Conservation (phyloP, 140 eudicot genomes). For the Erigeron philadelphicus region DNA sequence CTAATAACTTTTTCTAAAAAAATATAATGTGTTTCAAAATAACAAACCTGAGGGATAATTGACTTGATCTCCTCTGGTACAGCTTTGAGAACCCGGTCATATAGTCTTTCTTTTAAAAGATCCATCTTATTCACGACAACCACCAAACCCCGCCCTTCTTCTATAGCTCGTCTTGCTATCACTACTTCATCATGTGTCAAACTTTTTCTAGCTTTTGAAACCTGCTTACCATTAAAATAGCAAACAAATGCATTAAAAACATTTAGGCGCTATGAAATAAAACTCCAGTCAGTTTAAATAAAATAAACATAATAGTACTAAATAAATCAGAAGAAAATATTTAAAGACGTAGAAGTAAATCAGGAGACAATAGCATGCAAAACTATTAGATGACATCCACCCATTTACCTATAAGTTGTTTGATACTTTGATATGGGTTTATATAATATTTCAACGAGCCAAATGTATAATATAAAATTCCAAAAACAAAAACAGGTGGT, state of each 20-base stretch:
- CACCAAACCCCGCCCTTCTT: constrained; percentile 95
- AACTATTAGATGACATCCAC: no score
- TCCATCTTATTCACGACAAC: constrained; percentile 94
- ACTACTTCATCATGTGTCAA: constrained; percentile 93
- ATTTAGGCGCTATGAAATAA: neutral
- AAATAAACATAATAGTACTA: neutral
- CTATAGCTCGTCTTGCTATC: constrained; percentile 84
- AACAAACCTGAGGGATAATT: constrained; percentile 80
- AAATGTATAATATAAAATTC: no score
- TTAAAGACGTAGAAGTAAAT: no score
- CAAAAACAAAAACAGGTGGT: no score
- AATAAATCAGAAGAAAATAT: no score
- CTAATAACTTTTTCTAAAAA: no score
- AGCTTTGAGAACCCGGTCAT: constrained; percentile 54
- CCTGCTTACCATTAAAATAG: constrained; percentile 33
- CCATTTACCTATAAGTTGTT: no score
- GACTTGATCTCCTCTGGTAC: constrained; percentile 90
- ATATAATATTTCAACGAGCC: no score
- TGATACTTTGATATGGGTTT: no score
- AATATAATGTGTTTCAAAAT: no score
- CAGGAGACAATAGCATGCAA: no score
- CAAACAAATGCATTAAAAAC: constrained; percentile 9
- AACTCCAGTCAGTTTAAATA: neutral
- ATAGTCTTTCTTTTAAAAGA: constrained; percentile 56
- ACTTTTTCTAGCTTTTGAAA: constrained; percentile 64